Base-by-base conservation (phyloP, 1,139 yeast species). In the Lodderomyces theae region DNA sequence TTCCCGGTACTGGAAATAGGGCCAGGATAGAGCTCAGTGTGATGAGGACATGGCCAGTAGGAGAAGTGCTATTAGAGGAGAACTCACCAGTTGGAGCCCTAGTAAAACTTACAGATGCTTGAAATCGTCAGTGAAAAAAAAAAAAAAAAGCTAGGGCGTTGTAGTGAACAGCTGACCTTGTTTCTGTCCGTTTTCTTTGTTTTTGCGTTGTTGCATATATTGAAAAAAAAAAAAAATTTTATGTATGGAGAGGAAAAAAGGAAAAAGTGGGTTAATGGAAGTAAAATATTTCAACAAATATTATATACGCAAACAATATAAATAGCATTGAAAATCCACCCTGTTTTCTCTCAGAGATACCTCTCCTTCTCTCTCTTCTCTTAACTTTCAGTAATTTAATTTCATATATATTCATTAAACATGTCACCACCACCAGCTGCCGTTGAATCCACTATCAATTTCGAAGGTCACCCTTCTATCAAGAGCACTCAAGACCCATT, bases 391-490 rank as follows among this genome's bases (percentile, higher is more conserved):
- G 15, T 17, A 16, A 34, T 8, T 34, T 16, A n/a, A n/a, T 13
- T 18, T 21, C 24, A 31, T 31, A 31, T 18, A 6, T 31, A 31
- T 31, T 19, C 24, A 22, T 22, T 12, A 21, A 61, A 44, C 29
- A 71, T 71, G 77, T 57, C 66, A 54, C 76, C 77, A 58, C 57
- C 66, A 54, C 77, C 77, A 35, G 63, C 73, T 48, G 76, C 76
- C 49, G 66, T 68, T 52, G 73, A 68, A 61, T 71, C 77, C 25
- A 61, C 71, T 42, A 65, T 72, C 48, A 68, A 72, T 54, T 72
- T 72, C 50, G 58, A 57, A 44, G 66, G 69, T 44, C 69, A 69
- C 51, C 72, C 76, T 48, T 60, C 72, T 42, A 70, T 72, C 45
- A 69, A 63, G 53, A 54, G 69, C 37, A 62, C 53, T 32, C 63